These are phyloP conservation scores for Pythium aphanidermatum DNA, from an alignment of 352 stramenopile species.

Conservation along the genomic window DNA sequence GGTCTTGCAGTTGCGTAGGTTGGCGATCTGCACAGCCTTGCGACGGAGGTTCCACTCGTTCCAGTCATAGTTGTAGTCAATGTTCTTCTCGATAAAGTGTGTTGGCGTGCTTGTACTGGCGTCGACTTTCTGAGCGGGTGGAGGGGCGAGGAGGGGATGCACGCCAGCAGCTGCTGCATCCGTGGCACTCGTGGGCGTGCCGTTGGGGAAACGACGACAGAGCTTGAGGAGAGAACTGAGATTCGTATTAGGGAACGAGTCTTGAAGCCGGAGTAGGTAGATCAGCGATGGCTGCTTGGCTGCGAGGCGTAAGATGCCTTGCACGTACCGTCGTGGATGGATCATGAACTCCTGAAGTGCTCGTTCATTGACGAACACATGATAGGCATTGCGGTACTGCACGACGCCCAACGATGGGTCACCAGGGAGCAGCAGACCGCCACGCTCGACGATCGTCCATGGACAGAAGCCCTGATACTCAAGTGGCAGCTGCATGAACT, in stretches of 20 bases:
- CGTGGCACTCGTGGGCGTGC: constrained; percentile 9
- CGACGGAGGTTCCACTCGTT: constrained; percentile 93
- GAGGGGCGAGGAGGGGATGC: constrained; percentile 50
- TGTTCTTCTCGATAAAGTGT: constrained; percentile 90
- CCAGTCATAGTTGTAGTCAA: constrained; percentile 92
- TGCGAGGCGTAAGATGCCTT: constrained; percentile 63
- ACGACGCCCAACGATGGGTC: constrained; percentile 90
- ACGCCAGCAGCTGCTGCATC: constrained; percentile 25
- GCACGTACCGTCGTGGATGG: constrained; percentile 72
- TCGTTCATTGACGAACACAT: constrained; percentile 91
- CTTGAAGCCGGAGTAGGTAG: constrained; percentile 87
- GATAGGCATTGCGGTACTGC: constrained; percentile 84
- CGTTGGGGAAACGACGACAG: constrained; percentile 35
- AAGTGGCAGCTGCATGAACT: constrained; percentile 93
- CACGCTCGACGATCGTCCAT: constrained; percentile 86
- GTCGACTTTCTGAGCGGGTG: constrained; percentile 68
- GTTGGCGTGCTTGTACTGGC: constrained; percentile 85
- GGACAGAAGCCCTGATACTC: constrained; percentile 93
- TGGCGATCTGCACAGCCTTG: constrained; percentile 87
- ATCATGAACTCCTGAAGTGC: constrained; percentile 87
- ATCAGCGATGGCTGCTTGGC: constrained; percentile 85
- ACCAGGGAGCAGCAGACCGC: constrained; percentile 87
- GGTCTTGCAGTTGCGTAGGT: constrained; percentile 88
- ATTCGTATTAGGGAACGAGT: constrained; percentile 74
- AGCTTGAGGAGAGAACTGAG: constrained; percentile 67